phyloP scores from a whole-genome alignment of 371 early-diverging fungal species.

The Sporodiniella umbellata region DNA sequence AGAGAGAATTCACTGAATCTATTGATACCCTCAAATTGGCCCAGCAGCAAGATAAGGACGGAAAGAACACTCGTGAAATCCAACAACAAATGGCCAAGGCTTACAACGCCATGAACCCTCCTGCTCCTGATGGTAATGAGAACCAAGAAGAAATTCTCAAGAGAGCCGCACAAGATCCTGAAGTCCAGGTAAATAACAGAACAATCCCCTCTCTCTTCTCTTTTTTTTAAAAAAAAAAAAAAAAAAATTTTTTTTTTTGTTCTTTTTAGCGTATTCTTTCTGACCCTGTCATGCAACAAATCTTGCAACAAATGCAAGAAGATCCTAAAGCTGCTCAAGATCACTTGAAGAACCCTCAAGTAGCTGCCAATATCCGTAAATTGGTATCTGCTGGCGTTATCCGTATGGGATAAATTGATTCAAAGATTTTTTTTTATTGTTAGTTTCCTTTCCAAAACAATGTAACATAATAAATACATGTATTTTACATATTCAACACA shows the following conservation, averaged over 20 bases:
- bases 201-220: not conserved
- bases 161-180: conserved; percentile 90
- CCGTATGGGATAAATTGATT: conserved; percentile 50
- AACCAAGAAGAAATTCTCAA: conserved; percentile 79
- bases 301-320: conserved; percentile 95
- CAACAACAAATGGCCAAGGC: conserved; percentile 77
- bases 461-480: not conserved
- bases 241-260: too few species aligned
- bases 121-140: conserved; percentile 39
- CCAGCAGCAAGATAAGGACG: conserved; percentile 75
- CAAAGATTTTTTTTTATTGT: not conserved
- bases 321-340: conserved; percentile 92
- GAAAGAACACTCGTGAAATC: conserved; percentile 82
- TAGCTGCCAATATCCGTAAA: conserved; percentile 93
- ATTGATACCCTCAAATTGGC: conserved; percentile 84
- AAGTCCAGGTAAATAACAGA: conserved; percentile 56
- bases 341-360: conserved; percentile 87
- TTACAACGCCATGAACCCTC: conserved; percentile 71
- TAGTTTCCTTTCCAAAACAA: not conserved
- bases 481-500: not conserved
- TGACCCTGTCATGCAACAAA: conserved; percentile 96
- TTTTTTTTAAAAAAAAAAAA: conserved; percentile 5
- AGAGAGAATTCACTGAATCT: conserved; percentile 83
- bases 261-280: conserved; percentile 57
- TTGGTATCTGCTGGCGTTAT: conserved; percentile 89